A percentile compares a stretch with the other conserved stretches of the same genome.
Conservation (phyloP, 2,329 filamentous ascomycete species). For the Trichoderma sp. region DNA sequence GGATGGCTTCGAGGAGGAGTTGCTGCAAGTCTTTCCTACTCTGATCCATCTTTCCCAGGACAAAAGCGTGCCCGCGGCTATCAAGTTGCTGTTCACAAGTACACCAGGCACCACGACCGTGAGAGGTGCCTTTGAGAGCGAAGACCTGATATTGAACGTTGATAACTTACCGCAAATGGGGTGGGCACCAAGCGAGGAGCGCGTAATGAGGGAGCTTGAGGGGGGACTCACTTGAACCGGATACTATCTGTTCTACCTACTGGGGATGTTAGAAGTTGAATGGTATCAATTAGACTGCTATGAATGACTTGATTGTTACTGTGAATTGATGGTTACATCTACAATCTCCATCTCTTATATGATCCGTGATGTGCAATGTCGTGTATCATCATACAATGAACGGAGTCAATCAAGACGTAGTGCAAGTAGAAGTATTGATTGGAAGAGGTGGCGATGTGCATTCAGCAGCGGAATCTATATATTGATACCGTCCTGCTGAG, state of each 20-base stretch:
- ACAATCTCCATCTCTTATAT: no score
- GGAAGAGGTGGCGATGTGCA: no score
- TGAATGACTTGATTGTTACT: no score
- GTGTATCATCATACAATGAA: no score
- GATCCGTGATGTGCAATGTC: no score
- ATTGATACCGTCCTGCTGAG: no score
- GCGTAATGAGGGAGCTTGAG: conserved; percentile 2
- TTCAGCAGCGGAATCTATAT: no score
- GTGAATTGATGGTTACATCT: neutral
- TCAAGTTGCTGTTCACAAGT: conserved; percentile 32
- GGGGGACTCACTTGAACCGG: neutral
- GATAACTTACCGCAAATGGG: conserved; percentile 26
- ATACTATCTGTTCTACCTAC: no score
- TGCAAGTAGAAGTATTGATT: no score
- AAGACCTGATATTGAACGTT: conserved; percentile 29
- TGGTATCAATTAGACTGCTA: no score
- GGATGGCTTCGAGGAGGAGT: neutral
- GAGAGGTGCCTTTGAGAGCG: conserved; percentile 28
- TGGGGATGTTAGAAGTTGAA: no score
- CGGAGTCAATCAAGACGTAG: no score
- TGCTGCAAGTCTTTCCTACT: neutral
- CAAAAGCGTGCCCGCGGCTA: neutral
- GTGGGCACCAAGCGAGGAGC: conserved; percentile 24
- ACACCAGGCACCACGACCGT: conserved; percentile 25
- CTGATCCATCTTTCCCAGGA: conserved; percentile 7